These are phyloP conservation scores for Xerocomus potaroensis DNA, from an alignment of 768 basidiomycete species.

Conservation along the genomic window DNA sequence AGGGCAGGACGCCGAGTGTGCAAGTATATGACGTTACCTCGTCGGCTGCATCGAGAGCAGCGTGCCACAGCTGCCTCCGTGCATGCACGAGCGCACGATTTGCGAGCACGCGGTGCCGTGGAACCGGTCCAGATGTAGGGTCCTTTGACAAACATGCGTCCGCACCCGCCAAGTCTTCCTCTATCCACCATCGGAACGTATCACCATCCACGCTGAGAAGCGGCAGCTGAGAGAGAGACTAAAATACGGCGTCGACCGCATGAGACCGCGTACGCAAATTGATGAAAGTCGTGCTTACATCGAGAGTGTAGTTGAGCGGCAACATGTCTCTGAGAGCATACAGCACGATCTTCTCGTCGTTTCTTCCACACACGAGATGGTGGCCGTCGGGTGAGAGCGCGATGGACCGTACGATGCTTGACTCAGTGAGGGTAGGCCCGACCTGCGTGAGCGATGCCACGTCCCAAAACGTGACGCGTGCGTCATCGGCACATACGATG, in stretches of 20 bases:
- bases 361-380: neutral
- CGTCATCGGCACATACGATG: neutral
- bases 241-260: neutral
- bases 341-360: neutral
- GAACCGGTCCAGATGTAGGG: neutral
- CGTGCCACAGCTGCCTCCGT: neutral
- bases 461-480: slow-evolving; percentile 2
- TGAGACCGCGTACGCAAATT: neutral
- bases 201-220: neutral
- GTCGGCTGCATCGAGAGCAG: neutral
- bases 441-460: neutral
- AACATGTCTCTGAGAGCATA: slow-evolving; percentile 1
- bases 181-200: slow-evolving; percentile 1
- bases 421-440: neutral
- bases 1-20: neutral
- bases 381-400: neutral
- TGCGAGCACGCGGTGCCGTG: neutral
- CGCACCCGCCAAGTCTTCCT: neutral
- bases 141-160: neutral
- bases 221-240: neutral
- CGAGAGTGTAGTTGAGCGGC: neutral
- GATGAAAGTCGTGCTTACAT: slow-evolving; percentile 1
- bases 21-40: neutral
- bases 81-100: slow-evolving; percentile 1
- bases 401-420: neutral